Evolutionary conservation across 768 basidiomycete genomes (phyloP).

Genomic region (Steccherinum ochraceum): DNA sequence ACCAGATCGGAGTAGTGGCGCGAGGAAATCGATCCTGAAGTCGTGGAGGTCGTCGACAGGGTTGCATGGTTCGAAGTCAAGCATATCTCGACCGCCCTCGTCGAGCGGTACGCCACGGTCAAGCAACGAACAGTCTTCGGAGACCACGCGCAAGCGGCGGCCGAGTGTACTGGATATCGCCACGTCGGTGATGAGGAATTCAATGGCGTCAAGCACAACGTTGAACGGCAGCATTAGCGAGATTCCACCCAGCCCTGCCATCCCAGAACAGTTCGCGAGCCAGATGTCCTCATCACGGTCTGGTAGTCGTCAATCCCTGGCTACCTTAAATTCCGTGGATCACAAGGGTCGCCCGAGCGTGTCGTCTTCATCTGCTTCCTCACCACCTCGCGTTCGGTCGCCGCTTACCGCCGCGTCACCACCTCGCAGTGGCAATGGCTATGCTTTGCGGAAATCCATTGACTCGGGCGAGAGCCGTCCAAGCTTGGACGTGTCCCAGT

Average conservation of each 20-base stretch:
- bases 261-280: slow-evolving; percentile 35
- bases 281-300: slow-evolving; percentile 11
- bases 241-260: slow-evolving; percentile 58
- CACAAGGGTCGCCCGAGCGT: slow-evolving; percentile 14
- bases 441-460: slow-evolving; percentile 24
- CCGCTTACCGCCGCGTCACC: slow-evolving; percentile 9
- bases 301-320: slow-evolving; percentile 18
- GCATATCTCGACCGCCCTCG: slow-evolving; percentile 20
- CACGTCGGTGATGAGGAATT: slow-evolving; percentile 24
- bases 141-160: slow-evolving; percentile 33
- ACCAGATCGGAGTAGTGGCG: slow-evolving; percentile 36
- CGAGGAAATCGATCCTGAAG: slow-evolving; percentile 70
- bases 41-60: slow-evolving; percentile 47
- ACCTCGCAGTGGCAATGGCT: slow-evolving; percentile 1
- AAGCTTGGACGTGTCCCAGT: slow-evolving; percentile 60
- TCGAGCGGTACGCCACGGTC: slow-evolving; percentile 19
- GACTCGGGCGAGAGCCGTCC: slow-evolving; percentile 40
- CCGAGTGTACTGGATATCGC: slow-evolving; percentile 42
- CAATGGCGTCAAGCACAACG: slow-evolving; percentile 22
- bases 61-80: slow-evolving; percentile 12
- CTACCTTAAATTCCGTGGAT: slow-evolving; percentile 3
- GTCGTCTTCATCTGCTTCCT: slow-evolving; percentile 13
- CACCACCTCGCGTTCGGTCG: slow-evolving; percentile 12
- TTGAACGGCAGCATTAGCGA: slow-evolving; percentile 23
- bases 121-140: slow-evolving; percentile 32